Base-by-base conservation (phyloP, 1,284 basidiomycete genomes). In the Phenoliferia sp. region DNA sequence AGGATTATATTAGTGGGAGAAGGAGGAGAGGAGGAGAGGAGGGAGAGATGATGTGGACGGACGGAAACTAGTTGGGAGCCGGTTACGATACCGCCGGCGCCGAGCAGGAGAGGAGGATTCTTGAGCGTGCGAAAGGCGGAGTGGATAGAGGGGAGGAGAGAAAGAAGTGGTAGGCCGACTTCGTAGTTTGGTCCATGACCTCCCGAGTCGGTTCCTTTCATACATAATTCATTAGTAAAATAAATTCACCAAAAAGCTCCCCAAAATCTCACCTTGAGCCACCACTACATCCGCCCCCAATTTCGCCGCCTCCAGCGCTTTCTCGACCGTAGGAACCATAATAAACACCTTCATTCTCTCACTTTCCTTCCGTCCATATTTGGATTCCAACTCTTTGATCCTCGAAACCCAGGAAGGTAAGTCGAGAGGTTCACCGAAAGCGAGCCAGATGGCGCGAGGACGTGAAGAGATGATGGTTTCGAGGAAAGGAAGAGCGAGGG, bases 31-130 rank as follows among this genome's bases (percentile, higher is more conserved):
- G n/a, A n/a, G n/a, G n/a, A n/a, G n/a, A 32, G 31, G 5, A 3
- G 1, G 28, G 12, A 22, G n/a, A 15, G 10, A 31, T 5, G 56
- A 78, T 78, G 62, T 15, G n/a, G n/a, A n/a, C n/a, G n/a, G n/a
- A 55, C 26, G 5, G 62, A 19, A 1, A 57, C 50, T 28, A 63
- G 34, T 19, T 63, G 62, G 10, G 48, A 28, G 29, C 62, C 62
- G n/a, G 28, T 55, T 2, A 36, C 26, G 54, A 63, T 33, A 3
- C 62, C 62, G 34, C 62, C 62, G 5, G 52, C 54, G 16, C 31
- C 62, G 4, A 57, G 22, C 22, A 63, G 55, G 28, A 63, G 31
- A 1, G 62, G 62, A 32, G 35, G 35, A 16, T 48, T 22, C 19
- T 3, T 5, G 35, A 50, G 35, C 7, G 10, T 29, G 10, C 28